Conservation (phyloP, 1,139 yeast species). For the Blastobotrys apis region DNA sequence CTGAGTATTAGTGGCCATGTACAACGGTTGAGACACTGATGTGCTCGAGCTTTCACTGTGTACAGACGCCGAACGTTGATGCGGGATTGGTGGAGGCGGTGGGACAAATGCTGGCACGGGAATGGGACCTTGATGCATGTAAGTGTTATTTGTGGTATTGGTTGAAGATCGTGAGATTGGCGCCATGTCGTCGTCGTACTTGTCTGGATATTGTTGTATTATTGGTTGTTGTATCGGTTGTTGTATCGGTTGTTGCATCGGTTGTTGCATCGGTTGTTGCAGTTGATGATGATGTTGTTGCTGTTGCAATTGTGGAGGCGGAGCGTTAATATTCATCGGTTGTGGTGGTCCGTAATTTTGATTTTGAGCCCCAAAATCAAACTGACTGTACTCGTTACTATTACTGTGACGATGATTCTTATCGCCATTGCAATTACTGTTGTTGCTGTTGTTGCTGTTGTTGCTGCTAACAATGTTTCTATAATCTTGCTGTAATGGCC, state of each 20-base stretch:
- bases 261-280: conserved; percentile 1
- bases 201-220: too few relatives aligned
- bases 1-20: conserved; percentile 11
- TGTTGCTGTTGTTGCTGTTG: conserved; percentile 7
- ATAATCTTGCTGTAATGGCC: neutral
- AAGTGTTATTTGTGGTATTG: too few relatives aligned
- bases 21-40: conserved; percentile 13
- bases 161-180: conserved; percentile 4
- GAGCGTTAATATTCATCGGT: too few relatives aligned
- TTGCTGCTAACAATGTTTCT: neutral
- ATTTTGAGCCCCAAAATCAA: too few relatives aligned
- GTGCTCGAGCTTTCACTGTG: conserved; percentile 9
- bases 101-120: too few relatives aligned
- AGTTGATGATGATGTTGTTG: conserved; percentile 4
- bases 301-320: too few relatives aligned
- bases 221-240: too few relatives aligned
- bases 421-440: neutral
- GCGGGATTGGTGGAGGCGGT: neutral
- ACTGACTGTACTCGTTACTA: neutral
- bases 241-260: neutral
- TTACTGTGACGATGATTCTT: conserved; percentile 1
- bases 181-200: too few relatives aligned
- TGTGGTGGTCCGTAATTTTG: neutral
- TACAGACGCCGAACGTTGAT: conserved; percentile 12
- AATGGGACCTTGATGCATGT: neutral